A percentile compares a stretch with the other conserved stretches of the same genome.
These are phyloP conservation scores for Solanum arcanum DNA, from an alignment of 257 asterid species.

Conservation along the genomic window DNA sequence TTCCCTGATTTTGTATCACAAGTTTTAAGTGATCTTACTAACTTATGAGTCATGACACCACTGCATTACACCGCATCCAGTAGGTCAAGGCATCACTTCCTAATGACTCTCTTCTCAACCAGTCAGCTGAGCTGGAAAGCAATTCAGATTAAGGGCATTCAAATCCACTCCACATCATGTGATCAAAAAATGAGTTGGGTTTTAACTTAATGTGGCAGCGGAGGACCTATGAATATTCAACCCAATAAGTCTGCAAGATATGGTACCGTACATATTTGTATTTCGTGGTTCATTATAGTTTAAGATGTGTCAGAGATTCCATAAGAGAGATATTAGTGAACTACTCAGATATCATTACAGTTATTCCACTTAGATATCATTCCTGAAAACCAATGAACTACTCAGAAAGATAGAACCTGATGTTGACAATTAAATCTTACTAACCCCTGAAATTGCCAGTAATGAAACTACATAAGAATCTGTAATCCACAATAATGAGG, in stretches of 20 bases:
- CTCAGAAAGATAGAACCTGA: background rate
- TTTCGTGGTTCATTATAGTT: background rate
- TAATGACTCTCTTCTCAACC: background rate
- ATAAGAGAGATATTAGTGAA: background rate
- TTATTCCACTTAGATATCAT: background rate
- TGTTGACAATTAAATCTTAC: background rate
- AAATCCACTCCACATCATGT: background rate
- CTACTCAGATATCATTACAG: background rate
- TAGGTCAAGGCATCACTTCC: background rate
- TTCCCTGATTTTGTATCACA: background rate
- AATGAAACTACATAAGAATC: background rate
- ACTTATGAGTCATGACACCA: background rate
- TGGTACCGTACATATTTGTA: background rate
- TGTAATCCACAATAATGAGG: background rate
- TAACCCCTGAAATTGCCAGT: background rate
- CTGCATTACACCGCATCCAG: background rate
- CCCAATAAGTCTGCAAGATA: background rate
- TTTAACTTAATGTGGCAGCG: background rate
- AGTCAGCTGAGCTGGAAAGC: background rate
- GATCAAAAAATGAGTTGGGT: background rate
- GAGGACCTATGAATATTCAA: background rate
- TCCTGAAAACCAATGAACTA: background rate
- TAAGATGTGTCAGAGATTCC: background rate
- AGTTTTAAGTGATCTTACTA: background rate
- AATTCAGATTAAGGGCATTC: background rate